A percentile compares a stretch with the other conserved stretches of the same genome.
These are phyloP conservation scores for Haematococcus sp. DNA, from an alignment of 139 green algal species.

Conservation along the genomic window DNA sequence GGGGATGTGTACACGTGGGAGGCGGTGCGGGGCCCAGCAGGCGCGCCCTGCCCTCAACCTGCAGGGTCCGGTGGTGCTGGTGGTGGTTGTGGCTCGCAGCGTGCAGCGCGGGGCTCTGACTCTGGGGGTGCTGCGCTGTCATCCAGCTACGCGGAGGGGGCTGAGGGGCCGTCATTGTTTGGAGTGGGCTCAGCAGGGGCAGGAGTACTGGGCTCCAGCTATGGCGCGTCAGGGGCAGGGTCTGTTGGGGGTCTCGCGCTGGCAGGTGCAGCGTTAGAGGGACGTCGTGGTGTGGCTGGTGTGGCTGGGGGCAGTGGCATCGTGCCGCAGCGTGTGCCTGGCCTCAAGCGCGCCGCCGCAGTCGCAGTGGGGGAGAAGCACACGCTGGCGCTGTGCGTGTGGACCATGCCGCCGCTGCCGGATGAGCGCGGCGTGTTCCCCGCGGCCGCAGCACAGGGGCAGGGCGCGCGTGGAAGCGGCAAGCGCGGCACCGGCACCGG, in stretches of 20 bases:
- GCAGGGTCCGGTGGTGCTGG: not conserved
- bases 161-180: too few relatives aligned
- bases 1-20: conserved; percentile 89
- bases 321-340: conserved; percentile 47
- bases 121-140: too few relatives aligned
- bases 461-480: not conserved
- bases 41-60: not conserved
- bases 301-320: not conserved
- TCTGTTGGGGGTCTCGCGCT: not conserved
- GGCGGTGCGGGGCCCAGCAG: conserved; percentile 23
- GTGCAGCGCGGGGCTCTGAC: too few relatives aligned
- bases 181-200: too few relatives aligned
- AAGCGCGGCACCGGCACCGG: not conserved
- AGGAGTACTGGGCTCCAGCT: too few relatives aligned
- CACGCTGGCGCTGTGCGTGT: conserved; percentile 76
- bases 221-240: too few relatives aligned
- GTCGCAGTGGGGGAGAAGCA: conserved; percentile 91
- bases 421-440: conserved; percentile 12
- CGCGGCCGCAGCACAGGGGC: not conserved
- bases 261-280: not conserved
- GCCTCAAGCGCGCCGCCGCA: conserved; percentile 48
- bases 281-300: not conserved
- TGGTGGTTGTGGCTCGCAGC: too few relatives aligned
- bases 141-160: too few relatives aligned
- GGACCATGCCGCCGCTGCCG: conserved; percentile 50